These are phyloP conservation scores for Xylaria sp. DNA, from an alignment of 2,329 filamentous ascomycete species.

Conservation along the genomic window DNA sequence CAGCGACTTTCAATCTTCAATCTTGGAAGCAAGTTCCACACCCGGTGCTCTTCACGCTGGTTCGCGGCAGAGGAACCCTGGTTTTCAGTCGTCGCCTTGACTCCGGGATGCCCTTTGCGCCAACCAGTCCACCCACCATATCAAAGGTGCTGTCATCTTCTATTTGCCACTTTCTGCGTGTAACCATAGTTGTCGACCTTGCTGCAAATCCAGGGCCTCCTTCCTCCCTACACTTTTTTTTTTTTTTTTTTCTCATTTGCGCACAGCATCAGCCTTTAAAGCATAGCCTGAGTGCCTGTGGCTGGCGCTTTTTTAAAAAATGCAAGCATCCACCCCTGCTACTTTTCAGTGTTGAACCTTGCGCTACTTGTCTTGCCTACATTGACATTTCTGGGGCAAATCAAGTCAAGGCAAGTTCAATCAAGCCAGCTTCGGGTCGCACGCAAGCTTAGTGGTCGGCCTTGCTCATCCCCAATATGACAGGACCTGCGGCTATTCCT, in stretches of 20 bases:
- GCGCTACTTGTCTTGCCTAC: neutral
- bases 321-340: neutral
- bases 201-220: neutral
- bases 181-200: neutral
- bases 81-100: neutral
- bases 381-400: neutral
- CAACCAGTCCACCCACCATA: neutral
- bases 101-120: neutral
- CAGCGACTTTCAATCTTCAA: neutral
- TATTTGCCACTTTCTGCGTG: neutral
- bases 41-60: neutral
- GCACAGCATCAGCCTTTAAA: neutral
- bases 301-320: neutral
- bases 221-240: neutral
- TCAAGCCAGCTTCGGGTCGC: neutral
- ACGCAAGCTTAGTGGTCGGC: neutral
- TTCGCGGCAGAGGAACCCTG: too few relatives aligned
- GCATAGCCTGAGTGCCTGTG: neutral
- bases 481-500: neutral
- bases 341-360: neutral
- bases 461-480: neutral
- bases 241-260: neutral
- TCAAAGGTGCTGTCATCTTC: slow-evolving; percentile 13
- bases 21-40: neutral
- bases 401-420: neutral